Conservation (phyloP, 2,329 filamentous ascomycete genomes). For the Phaeomoniella chlamydospora region DNA sequence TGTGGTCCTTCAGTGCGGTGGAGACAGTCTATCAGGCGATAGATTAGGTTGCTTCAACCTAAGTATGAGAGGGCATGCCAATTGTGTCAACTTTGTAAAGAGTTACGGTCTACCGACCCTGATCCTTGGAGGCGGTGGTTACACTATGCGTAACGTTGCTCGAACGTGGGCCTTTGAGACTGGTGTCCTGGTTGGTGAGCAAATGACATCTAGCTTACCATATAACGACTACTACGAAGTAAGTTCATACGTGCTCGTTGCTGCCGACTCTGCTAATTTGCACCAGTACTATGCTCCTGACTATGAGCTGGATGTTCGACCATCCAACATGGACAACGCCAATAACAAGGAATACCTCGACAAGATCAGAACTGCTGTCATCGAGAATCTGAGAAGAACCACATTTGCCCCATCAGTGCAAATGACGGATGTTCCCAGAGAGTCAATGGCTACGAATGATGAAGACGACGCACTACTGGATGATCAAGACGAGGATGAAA, state of each 20-base stretch:
- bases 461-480: constrained; percentile 52
- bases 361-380: constrained; percentile 50
- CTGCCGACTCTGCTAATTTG: not conserved
- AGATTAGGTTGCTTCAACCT: constrained; percentile 56
- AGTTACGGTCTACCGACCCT: constrained; percentile 51
- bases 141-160: constrained; percentile 52
- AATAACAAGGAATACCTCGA: constrained; percentile 55
- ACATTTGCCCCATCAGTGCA: constrained; percentile 49
- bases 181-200: constrained; percentile 69
- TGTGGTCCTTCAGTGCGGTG: constrained; percentile 55
- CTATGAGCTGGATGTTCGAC: constrained; percentile 54
- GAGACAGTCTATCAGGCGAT: constrained; percentile 53
- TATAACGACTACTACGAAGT: constrained; percentile 92
- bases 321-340: constrained; percentile 60
- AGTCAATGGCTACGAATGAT: constrained; percentile 44
- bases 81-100: constrained; percentile 56
- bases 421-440: constrained; percentile 48
- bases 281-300: constrained; percentile 51
- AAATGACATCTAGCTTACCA: constrained; percentile 69
- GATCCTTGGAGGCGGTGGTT: constrained; percentile 53
- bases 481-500: constrained; percentile 69
- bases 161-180: constrained; percentile 54
- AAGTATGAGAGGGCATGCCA: constrained; percentile 56
- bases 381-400: constrained; percentile 52
- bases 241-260: constrained; percentile 8